These are phyloP conservation scores for Astrephomene gubernaculifera DNA, from an alignment of 139 green algal species.

Conservation along the genomic window DNA sequence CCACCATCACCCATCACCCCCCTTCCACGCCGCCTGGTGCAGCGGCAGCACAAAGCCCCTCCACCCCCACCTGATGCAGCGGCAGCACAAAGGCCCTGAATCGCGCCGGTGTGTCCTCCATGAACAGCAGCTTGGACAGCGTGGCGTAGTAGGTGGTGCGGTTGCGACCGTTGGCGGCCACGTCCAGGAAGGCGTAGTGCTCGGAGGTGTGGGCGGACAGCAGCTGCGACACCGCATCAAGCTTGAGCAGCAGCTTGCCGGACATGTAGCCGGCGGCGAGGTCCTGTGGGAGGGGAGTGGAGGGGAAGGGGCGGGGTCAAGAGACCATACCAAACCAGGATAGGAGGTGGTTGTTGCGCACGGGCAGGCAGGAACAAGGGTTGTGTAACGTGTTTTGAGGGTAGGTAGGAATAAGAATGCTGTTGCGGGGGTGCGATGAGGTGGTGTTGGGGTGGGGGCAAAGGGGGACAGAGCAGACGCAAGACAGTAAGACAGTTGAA, in stretches of 20 bases:
- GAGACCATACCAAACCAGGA: background rate
- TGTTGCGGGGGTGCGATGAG: too few relatives aligned
- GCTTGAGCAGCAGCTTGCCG: slow-evolving; percentile 96
- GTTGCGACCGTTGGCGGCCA: slow-evolving; percentile 85
- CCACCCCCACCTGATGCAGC: slow-evolving; percentile 74
- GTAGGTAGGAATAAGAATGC: too few relatives aligned
- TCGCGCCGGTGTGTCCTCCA: slow-evolving; percentile 90
- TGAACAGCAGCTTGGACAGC: slow-evolving; percentile 94
- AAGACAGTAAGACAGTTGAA: too few relatives aligned
- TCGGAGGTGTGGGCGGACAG: slow-evolving; percentile 88
- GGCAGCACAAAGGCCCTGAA: slow-evolving; percentile 96
- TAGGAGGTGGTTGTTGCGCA: background rate
- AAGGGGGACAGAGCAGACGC: too few relatives aligned
- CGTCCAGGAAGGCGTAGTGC: slow-evolving; percentile 88
- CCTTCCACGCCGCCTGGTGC: too few relatives aligned
- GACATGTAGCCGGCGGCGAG: slow-evolving; percentile 96
- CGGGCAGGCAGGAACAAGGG: too few relatives aligned
- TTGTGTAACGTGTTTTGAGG: too few relatives aligned
- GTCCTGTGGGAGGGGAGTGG: slow-evolving; percentile 70
- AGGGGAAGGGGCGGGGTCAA: background rate
- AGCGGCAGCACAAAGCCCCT: too few relatives aligned
- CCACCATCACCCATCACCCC: background rate
- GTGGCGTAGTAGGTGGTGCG: slow-evolving; percentile 96
- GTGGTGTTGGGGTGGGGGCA: too few relatives aligned
- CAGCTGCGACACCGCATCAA: slow-evolving; percentile 90